Base-by-base conservation (phyloP, 2,329 filamentous ascomycete genomes). In the Didymella pinodella region DNA sequence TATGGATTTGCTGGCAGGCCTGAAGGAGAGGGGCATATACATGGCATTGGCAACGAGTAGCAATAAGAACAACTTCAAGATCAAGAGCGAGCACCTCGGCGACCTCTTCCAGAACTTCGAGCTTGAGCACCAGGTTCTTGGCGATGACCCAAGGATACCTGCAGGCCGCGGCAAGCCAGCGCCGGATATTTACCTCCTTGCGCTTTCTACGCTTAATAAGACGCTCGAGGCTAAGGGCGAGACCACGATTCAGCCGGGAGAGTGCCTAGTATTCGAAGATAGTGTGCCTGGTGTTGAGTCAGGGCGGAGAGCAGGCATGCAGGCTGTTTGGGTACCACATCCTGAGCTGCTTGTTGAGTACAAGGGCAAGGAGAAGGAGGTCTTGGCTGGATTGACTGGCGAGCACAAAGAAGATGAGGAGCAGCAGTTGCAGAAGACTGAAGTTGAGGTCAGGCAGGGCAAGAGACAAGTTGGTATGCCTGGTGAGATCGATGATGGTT, bases 181-280 rank as follows among this genome's bases (percentile, higher is more conserved):
- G 31, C 95, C 94, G 0, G 94, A 99, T 78, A 99, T 99, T 67
- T 98, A 96, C 78, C 80, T 96, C 8, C 82, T 98, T 0, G 94
- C 95, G 0, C 81, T 99, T 54, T 83, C 90, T 77, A 91, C 88
- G 3, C 89, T 99, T 75, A 99, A 99, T 78, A 85, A 86, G 43
- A 86, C 87, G 16, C 81, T 96, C 7, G 80, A 80, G 11, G 86
- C 85, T 0, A 79, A 83, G 3, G 87, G 86, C 0, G 80, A 84
- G 64, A 80, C 85, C 59, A 82, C 83, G 52, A 89, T 99, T 63
- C 82, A 75, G 53, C 92, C 93, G 0, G 90, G 91, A 66, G 94
- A 98, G 78, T 98, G 95, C 74, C 83, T 99, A 16, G 95, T 98
- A 0, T 98, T 99, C 70, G 95, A 99, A 79, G 95, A 99, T 77